Evolutionary conservation across 2,329 filamentous ascomycete genomes (phyloP).

Genomic region (Akanthomyces lecanii): DNA sequence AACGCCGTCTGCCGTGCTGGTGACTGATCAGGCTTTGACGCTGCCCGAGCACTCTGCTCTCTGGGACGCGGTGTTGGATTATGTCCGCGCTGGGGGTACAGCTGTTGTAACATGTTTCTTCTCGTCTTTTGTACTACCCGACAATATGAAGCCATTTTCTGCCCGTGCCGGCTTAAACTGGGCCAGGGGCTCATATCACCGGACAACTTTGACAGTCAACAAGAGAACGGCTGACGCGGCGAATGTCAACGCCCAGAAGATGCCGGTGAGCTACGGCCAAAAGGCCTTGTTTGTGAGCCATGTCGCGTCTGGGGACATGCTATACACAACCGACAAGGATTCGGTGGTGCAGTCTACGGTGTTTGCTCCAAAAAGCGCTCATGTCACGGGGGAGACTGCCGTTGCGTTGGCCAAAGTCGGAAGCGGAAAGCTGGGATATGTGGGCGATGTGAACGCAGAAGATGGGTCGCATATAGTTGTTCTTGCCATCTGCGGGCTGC

Average conservation of each 20-base stretch:
- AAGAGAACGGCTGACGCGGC: no score
- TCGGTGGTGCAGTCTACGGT: neutral
- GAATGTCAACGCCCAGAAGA: neutral
- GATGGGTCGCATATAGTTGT: conserved; percentile 23
- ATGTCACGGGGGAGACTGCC: conserved; percentile 20
- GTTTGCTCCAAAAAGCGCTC: neutral
- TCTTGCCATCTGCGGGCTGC: conserved; percentile 28
- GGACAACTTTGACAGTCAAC: neutral
- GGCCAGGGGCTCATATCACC: neutral
- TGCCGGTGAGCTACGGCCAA: neutral
- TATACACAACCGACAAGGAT: neutral
- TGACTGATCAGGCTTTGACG: conserved; percentile 20
- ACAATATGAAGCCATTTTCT: conserved; percentile 9
- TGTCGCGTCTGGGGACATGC: neutral
- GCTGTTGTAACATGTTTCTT: conserved; percentile 23
- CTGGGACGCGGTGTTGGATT: conserved; percentile 20
- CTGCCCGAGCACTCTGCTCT: conserved; percentile 1
- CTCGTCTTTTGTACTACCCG: conserved; percentile 8
- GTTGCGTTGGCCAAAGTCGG: conserved; percentile 26
- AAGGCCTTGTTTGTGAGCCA: neutral
- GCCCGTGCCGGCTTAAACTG: neutral
- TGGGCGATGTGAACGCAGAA: conserved; percentile 28
- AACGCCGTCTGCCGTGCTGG: conserved; percentile 17
- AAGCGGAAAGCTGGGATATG: conserved; percentile 27
- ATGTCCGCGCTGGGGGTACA: conserved; percentile 19